phyloP scores from a whole-genome alignment of 371 early-diverging fungal species.

The Apophysomyces sp. region DNA sequence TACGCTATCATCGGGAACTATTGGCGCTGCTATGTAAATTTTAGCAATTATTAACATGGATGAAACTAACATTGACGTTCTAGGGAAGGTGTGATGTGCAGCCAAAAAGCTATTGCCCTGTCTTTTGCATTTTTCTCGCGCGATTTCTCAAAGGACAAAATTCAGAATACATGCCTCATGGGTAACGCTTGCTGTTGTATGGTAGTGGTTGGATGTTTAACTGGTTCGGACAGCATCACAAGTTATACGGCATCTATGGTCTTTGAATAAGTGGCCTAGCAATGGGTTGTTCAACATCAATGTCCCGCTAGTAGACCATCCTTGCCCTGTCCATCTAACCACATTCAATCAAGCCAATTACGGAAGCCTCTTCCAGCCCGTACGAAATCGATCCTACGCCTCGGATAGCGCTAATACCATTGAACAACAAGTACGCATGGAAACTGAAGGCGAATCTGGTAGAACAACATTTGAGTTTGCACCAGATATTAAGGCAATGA shows the following conservation, averaged over 20 bases:
- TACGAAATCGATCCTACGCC: not conserved
- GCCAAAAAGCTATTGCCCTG: constrained; percentile 37
- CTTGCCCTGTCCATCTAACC: constrained; percentile 39
- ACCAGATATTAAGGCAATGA: constrained; percentile 29
- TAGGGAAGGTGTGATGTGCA: constrained; percentile 38
- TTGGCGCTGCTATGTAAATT: constrained; percentile 43
- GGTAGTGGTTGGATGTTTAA: not conserved
- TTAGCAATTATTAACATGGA: not conserved
- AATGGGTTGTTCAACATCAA: constrained; percentile 39
- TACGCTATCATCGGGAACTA: constrained; percentile 44
- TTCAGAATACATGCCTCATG: constrained; percentile 34
- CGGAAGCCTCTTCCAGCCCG: constrained; percentile 30
- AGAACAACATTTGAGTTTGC: constrained; percentile 24
- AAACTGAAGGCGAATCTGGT: constrained; percentile 13
- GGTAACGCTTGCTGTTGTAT: constrained; percentile 11
- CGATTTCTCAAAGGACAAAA: constrained; percentile 13
- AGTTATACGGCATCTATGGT: constrained; percentile 30
- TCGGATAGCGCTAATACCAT: not conserved
- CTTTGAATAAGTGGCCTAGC: constrained; percentile 34
- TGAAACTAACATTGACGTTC: not conserved
- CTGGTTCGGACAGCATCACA: constrained; percentile 16
- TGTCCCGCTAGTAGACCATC: constrained; percentile 34
- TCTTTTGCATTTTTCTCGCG: constrained; percentile 41
- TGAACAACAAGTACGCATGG: constrained; percentile 18
- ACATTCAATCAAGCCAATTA: constrained; percentile 25